Base-by-base conservation (phyloP, 73 alveolate genomes). In the Paramecium bursaria region DNA sequence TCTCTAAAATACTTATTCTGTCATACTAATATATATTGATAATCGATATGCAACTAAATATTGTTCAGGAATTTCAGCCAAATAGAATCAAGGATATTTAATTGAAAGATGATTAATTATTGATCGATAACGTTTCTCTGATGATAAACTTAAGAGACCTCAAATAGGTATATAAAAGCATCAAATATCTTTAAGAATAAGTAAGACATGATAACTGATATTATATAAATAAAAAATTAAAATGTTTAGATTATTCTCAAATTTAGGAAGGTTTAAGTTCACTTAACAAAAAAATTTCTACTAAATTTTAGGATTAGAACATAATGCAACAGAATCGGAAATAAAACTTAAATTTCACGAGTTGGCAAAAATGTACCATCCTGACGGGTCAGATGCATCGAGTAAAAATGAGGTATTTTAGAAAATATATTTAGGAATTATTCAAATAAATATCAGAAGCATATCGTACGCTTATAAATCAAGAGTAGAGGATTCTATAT, bases 11-110 rank as follows among this genome's bases (percentile, higher is more conserved):
- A 35, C 46, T 67, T 9, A 42, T 67, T 15, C 4, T 67, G 4
- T 33, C 60, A 21, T 67, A 67, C 27, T 67, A 67, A 67, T 67
- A 35, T 67, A 67, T 67, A 17, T 42, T 67, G 35, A 47, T 67
- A 13, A 25, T 67, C 22, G 82, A 67, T 39, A 39, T 39, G 21
- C 33, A 67, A 15, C 33, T 67, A 57, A 42, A 42, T 4, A 21
- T 67, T 5, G 60, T 39, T 1, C 33, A 67, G 44, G 82, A 67
- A 42, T 39, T 67, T 6, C 10, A 30, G 10, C 9, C 82, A 7
- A 67, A 31, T 39, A 47, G 21, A 67, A 67, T 67, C 6, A 47
- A 15, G 10, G 55, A 67, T 39, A 17, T 67, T 21, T 67, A 21
- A 39, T 39, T 11, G 11, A 11, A 39, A 39, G 11, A 39, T 39